Percentiles rank a stretch among this genome's conserved stretches.
These are phyloP conservation scores for Ophiostoma ulmi DNA, from an alignment of 2,329 filamentous ascomycete genomes.

Conservation along the genomic window DNA sequence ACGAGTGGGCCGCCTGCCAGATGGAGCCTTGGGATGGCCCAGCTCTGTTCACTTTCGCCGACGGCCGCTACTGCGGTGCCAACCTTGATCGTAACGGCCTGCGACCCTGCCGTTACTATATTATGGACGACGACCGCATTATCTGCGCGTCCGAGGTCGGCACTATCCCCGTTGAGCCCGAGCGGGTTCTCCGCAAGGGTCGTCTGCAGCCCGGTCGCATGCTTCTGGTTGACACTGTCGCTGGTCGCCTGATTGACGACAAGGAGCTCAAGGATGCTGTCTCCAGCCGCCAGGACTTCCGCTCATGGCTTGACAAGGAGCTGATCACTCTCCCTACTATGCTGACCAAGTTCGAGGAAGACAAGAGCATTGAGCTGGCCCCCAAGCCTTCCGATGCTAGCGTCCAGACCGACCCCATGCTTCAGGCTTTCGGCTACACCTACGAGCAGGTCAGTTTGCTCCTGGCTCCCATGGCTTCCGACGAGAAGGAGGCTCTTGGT, in stretches of 20 bases:
- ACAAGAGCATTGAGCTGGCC: slow-evolving; percentile 56
- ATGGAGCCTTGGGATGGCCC: slow-evolving; percentile 99
- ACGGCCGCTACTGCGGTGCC: slow-evolving; percentile 93
- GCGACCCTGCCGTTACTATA: slow-evolving; percentile 92
- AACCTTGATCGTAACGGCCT: slow-evolving; percentile 95
- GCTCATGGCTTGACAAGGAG: slow-evolving; percentile 79
- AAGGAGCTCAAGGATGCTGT: slow-evolving; percentile 85
- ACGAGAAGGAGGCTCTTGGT: slow-evolving; percentile 93
- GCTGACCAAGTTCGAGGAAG: slow-evolving; percentile 56
- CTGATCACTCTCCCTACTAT: slow-evolving; percentile 76
- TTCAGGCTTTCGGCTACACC: slow-evolving; percentile 88
- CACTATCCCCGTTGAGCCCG: slow-evolving; percentile 84
- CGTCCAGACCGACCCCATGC: slow-evolving; percentile 76
- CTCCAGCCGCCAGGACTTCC: slow-evolving; percentile 80
- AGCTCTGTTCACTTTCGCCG: slow-evolving; percentile 92
- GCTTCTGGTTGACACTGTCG: slow-evolving; percentile 87
- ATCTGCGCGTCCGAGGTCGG: slow-evolving; percentile 96
- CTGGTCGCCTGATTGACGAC: slow-evolving; percentile 89
- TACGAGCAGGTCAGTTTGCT: slow-evolving; percentile 91
- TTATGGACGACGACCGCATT: slow-evolving; percentile 93
- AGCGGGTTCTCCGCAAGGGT: slow-evolving; percentile 86
- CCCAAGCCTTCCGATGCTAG: slow-evolving; percentile 62
- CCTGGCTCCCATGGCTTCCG: slow-evolving; percentile 90
- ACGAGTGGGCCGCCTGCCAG: slow-evolving; percentile 96
- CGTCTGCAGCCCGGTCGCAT: slow-evolving; percentile 91